phyloP scores from a whole-genome alignment of 2,329 filamentous ascomycete genomes.

The Septoria petroselini region DNA sequence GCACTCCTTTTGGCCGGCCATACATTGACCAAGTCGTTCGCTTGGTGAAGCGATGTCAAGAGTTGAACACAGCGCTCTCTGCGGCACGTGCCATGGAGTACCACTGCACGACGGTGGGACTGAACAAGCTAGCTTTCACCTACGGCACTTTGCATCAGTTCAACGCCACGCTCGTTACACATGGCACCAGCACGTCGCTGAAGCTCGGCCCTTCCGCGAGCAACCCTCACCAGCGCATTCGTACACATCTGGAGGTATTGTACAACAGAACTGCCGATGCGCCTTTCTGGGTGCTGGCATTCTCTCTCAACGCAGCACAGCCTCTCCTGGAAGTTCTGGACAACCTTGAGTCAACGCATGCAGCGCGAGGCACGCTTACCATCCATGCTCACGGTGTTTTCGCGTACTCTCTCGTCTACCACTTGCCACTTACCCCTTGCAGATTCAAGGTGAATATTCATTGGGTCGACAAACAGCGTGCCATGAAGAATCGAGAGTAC shows the following conservation, averaged over 20 bases:
- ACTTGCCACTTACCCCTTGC: slow-evolving; percentile 37
- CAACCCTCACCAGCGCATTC: slow-evolving; percentile 35
- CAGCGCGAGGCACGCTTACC: slow-evolving; percentile 10
- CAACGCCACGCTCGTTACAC: slow-evolving; percentile 25
- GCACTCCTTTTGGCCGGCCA: slow-evolving; percentile 57
- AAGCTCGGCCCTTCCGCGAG: slow-evolving; percentile 50
- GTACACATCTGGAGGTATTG: slow-evolving; percentile 30
- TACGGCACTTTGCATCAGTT: slow-evolving; percentile 50
- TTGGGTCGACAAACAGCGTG: slow-evolving; percentile 18
- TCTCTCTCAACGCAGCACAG: slow-evolving; percentile 48
- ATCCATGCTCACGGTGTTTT: slow-evolving; percentile 39
- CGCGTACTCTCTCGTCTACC: slow-evolving; percentile 42
- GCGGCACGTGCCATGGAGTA: slow-evolving; percentile 61
- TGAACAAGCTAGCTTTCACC: slow-evolving; percentile 65
- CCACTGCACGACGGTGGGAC: slow-evolving; percentile 56
- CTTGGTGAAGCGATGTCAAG: slow-evolving; percentile 64
- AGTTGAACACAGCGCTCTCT: slow-evolving; percentile 67
- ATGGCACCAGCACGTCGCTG: slow-evolving; percentile 50
- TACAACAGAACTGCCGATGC: slow-evolving; percentile 58
- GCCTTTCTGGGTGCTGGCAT: slow-evolving; percentile 3
- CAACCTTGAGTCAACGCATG: slow-evolving; percentile 50
- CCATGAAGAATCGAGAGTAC: slow-evolving; percentile 30
- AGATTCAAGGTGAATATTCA: slow-evolving; percentile 35
- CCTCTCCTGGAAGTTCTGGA: slow-evolving; percentile 63
- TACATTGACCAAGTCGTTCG: slow-evolving; percentile 58